These are phyloP conservation scores for Achlya hypogyna DNA, from an alignment of 352 stramenopile species.

Conservation along the genomic window DNA sequence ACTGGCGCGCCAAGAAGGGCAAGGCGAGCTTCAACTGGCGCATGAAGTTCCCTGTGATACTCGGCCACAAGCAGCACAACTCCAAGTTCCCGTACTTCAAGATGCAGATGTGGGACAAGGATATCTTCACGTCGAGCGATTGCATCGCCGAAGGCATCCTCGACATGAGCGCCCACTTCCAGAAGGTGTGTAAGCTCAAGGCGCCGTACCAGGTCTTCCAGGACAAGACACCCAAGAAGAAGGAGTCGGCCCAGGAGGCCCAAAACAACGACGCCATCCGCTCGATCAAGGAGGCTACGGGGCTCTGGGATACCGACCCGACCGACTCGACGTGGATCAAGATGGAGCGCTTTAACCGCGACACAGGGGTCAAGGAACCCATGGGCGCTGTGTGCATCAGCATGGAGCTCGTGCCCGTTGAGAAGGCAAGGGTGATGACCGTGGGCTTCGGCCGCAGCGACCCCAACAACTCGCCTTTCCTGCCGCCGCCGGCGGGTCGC, in stretches of 20 bases:
- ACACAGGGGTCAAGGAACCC: constrained; percentile 67
- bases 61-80: constrained; percentile 76
- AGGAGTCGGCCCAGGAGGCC: constrained; percentile 62
- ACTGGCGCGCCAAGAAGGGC: constrained; percentile 91
- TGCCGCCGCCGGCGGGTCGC: constrained; percentile 81
- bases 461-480: constrained; percentile 90
- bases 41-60: constrained; percentile 87
- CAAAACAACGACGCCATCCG: constrained; percentile 71
- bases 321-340: constrained; percentile 80
- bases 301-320: constrained; percentile 79
- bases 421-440: constrained; percentile 66
- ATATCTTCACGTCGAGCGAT: constrained; percentile 88
- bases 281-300: constrained; percentile 76
- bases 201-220: constrained; percentile 71
- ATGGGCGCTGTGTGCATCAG: constrained; percentile 86
- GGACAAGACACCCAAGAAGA: constrained; percentile 55
- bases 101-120: constrained; percentile 91
- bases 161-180: constrained; percentile 61
- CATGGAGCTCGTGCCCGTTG: constrained; percentile 79
- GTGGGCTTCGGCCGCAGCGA: constrained; percentile 76
- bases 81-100: constrained; percentile 91
- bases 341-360: constrained; percentile 68
- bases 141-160: constrained; percentile 84
- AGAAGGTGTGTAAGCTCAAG: constrained; percentile 71
- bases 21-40: constrained; percentile 93